Base-by-base conservation (phyloP, 768 basidiomycete species). In the Suillus alpinus region DNA sequence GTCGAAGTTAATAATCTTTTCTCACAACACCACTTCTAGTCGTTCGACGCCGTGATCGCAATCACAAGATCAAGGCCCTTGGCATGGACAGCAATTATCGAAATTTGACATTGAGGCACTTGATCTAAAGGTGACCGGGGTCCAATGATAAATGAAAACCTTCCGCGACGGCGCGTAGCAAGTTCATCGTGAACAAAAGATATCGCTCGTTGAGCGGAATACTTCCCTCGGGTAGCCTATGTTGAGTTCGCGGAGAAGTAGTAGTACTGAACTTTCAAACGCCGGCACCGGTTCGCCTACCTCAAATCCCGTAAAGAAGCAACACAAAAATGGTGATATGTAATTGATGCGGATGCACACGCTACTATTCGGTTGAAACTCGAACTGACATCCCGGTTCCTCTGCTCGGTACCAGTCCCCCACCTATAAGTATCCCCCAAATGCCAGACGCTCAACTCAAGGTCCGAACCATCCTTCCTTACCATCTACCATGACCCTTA, bases 351-450 rank as follows among this genome's bases (percentile, higher is more conserved):
- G 12, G 23, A 0, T 13, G 20, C 20, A 47, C 46, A 14, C 46
- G 29, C 18, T 50, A 50, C 18, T 50, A 50, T 50, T 50, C 49
- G 49, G 49, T 18, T 50, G 31, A 50, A n/a, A 32, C 49, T 32
- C 49, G 31, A 34, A 10, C 49, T 31, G 4, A 12, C 26, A 29
- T 31, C 31, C 36, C 49, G 49, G 49, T 29, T 5, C 44, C 65
- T 65, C 57, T 69, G 59, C 63, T 64, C 53, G 71, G 69, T 53
- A 63, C 37, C 8, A 47, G 12, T 56, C 31, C 1, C 1, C 8
- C 57, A 13, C 37, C 59, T 75, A 73, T 73, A 75, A 73, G 68
- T 66, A 74, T 60, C 41, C 8, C 37, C 12, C 41, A 43, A 12
- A 31, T 18, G 14, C 16, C 53, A 6, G 29, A 26, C 57, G 43